Base-by-base conservation (phyloP, 2,329 filamentous ascomycete genomes). In the Elsinoe necatrix region DNA sequence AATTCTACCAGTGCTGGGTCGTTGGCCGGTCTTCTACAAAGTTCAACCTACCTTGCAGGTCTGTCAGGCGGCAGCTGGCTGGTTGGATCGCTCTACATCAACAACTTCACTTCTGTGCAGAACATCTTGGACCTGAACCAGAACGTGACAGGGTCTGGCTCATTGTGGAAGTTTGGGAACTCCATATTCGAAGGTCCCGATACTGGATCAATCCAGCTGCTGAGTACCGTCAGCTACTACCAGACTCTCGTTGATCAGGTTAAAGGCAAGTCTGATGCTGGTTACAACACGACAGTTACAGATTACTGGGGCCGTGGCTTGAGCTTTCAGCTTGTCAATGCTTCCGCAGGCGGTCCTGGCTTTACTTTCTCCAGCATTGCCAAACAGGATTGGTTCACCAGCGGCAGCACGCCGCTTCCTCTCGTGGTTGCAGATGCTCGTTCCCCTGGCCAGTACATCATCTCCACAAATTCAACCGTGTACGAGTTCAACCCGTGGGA, bases 271-370 rank as follows among this genome's bases (percentile, higher is more conserved):
- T 64, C 66, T 1, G 69, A 84, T 58, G 85, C 84, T 14, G 81
- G 82, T 0, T 91, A 78, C 66, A 74, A 84, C 45, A 81, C 80
- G 2, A 86, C 87, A 7, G 77, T 95, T 57, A 95, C 91, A 0
- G 91, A 96, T 73, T 89, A 89, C 69, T 95, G 90, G 76, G 88
- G 87, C 25, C 85, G 90, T 58, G 87, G 87, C 47, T 77, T 95
- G n/a, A 85, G 85, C 1, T 95, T 86, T 71, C 90, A 95, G 72
- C 79, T 95, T 48, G 80, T 95, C 67, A 87, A 92, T 66, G 86
- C 81, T 4, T 78, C 77, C 1, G 72, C 87, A 59, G 91, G 90
- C 37, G 90, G 88, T 0, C 82, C 85, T 16, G 77, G 75, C 12
- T 90, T 86, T 65, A 95, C 90, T 3, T 95, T 85, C 74, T 95